Conservation (phyloP, 2,329 filamentous ascomycete genomes). For the Cladophialophora psammophila region DNA sequence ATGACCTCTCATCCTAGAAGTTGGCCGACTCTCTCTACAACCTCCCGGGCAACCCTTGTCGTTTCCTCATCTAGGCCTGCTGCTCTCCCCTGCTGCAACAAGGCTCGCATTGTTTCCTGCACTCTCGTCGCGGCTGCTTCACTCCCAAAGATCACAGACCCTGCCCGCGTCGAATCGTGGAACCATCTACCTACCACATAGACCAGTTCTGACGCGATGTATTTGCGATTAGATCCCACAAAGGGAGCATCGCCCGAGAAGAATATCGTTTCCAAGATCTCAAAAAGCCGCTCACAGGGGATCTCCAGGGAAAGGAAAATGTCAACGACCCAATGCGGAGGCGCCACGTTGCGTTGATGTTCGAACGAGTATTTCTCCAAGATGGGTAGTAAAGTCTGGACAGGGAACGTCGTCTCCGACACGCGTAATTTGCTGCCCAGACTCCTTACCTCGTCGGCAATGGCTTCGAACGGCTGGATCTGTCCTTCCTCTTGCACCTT, state of each 20-base stretch:
- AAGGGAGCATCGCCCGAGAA: conserved; percentile 73
- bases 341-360: conserved; percentile 56
- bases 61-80: conserved; percentile 49
- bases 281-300: conserved; percentile 66
- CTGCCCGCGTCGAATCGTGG: conserved; percentile 61
- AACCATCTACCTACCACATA: conserved; percentile 70
- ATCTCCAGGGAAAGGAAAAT: conserved; percentile 70
- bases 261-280: conserved; percentile 70
- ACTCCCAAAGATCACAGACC: conserved; percentile 65
- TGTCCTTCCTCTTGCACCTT: conserved; percentile 55
- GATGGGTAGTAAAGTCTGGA: conserved; percentile 61
- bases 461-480: conserved; percentile 57
- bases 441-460: conserved; percentile 62
- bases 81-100: conserved; percentile 32
- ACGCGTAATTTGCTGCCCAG: conserved; percentile 64
- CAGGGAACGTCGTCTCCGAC: conserved; percentile 64
- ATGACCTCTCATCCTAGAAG: conserved; percentile 23
- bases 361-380: conserved; percentile 63
- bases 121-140: conserved; percentile 63
- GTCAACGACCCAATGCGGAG: conserved; percentile 68
- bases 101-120: conserved; percentile 49
- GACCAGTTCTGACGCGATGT: conserved; percentile 67
- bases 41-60: conserved; percentile 46
- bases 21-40: conserved; percentile 46
- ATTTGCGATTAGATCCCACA: conserved; percentile 61